Evolutionary conservation across 1,284 basidiomycete species (phyloP), one percentile per base, ranked within the genome.

Genomic region (Pseudozyma sp.): DNA sequence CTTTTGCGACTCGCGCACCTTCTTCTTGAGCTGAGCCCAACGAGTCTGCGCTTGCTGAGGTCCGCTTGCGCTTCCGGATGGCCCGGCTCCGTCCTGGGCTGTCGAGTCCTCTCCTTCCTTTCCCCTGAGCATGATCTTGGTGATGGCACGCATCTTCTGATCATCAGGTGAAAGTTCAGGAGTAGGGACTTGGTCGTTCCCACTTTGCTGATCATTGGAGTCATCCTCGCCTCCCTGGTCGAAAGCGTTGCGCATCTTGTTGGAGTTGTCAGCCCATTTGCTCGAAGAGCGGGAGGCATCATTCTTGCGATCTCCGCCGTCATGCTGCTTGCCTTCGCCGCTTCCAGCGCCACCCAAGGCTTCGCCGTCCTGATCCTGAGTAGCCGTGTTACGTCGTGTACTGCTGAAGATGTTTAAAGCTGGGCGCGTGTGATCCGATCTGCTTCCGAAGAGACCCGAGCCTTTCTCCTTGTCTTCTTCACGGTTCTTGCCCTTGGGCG

Each of bases 21-120:
- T 77, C 36, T 68, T 61, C 49, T 77, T 77, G 61, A 77, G 71
- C 56, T 70, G 68, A 5, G 76, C 68, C 76, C 76, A 77, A 14
- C 76, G 44, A 1, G 71, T 74, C 52, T 70, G 66, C 9, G 59
- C 58, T 31, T 61, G 61, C 14, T 47, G 62, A 1, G 16, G 48
- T 13, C 62, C 68, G 9, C 54, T 51, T 44, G 45, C 56, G 21
- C 50, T 54, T 1, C 58, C 56, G 0, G 55, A 21, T 21, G 69
- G 60, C 13, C 59, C 59, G 13, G 42, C 31, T 9, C 48, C 57
- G 16, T 52, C 48, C 39, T 64, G 51, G 21, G 63, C 58, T 40
- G 55, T 58, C 25, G 25, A 31, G 14, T 50, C 55, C 52, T 63
- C 60, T 18, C 55, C 55, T 52, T 58, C 64, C 49, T 43, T 47